Percentiles rank a stretch among this genome's conserved stretches.
phyloP scores from a whole-genome alignment of 1,284 basidiomycete genomes.

The Boletus sp. region DNA sequence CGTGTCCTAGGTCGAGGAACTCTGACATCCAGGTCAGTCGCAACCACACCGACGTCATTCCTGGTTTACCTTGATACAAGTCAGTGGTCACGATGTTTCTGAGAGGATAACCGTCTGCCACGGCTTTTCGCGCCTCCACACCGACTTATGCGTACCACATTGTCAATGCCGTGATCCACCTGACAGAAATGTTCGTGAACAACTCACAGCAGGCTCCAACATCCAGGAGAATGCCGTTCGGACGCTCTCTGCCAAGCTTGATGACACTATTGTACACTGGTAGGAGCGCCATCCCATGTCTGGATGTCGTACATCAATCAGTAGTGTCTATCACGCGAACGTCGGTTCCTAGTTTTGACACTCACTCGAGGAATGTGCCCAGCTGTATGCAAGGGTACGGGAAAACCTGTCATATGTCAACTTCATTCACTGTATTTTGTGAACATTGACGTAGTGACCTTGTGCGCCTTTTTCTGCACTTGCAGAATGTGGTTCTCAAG shows the following conservation, averaged over 20 bases:
- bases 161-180: too few relatives aligned
- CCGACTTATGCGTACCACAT: neutral
- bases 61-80: constrained; percentile 4
- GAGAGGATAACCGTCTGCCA: constrained; percentile 1
- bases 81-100: constrained; percentile 3
- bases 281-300: constrained; percentile 2
- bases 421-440: neutral
- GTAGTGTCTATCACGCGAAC: neutral
- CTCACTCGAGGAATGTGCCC: constrained; percentile 19
- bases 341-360: neutral
- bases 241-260: constrained; percentile 13
- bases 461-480: constrained; percentile 20
- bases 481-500: constrained; percentile 19
- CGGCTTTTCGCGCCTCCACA: constrained; percentile 3
- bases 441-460: constrained; percentile 3
- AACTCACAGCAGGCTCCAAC: constrained; percentile 19
- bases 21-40: constrained; percentile 14
- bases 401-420: constrained; percentile 4
- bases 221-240: constrained; percentile 16
- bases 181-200: neutral
- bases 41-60: neutral
- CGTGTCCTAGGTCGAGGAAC: constrained; percentile 36
- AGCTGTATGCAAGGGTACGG: constrained; percentile 20
- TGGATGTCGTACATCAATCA: neutral
- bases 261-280: constrained; percentile 16